Base-by-base conservation (phyloP, 768 basidiomycete species). In the Hysterangium stoloniferum region DNA sequence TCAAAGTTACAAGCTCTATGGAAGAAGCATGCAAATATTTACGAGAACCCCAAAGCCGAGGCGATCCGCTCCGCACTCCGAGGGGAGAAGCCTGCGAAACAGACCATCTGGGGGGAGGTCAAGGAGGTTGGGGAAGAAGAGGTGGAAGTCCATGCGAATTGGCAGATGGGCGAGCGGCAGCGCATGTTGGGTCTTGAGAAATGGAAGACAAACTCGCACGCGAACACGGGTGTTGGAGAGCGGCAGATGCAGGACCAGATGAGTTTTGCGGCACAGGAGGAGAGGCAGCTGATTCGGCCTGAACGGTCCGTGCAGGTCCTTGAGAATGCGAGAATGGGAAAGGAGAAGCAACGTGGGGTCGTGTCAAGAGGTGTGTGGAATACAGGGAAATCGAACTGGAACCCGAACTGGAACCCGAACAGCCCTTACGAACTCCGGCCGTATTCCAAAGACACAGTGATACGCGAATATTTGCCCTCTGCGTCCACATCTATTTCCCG, bases 141-240 rank as follows among this genome's bases (percentile, higher is more conserved):
- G 11, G 49, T 41, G 27, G 49, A 51, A 11, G 25, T 28, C 2
- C 27, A 22, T n/a, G 49, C 40, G 27, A 40, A 51, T 19, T 51
- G 49, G 49, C 49, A 51, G 19, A 27, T 27, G 29, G 19, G 38
- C 24, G 49, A 51, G 22, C 13, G 25, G 11, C 40, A 51, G 20
- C 49, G 49, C 13, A 20, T 51, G 25, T 29, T 24, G n/a, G 49
- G 33, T 29, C 37, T 37, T 9, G n/a, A 27, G 15, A 9, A 20
- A 20, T 51, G 49, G 49, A 29, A 27, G 6, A 40, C 40, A 27
- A 15, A 28, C 11, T 28, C 29, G 29, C 37, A 17, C 38, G 20
- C 40, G 12, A 13, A 31, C 17, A 11, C 15, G 5, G 17, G 33
- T 17, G 19, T 51, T 9, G 27, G 28, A 6, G 49, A 42, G 19